Evolutionary conservation across 208 protist genomes (phyloP).

Genomic region (Balamuthia mandrillaris): DNA sequence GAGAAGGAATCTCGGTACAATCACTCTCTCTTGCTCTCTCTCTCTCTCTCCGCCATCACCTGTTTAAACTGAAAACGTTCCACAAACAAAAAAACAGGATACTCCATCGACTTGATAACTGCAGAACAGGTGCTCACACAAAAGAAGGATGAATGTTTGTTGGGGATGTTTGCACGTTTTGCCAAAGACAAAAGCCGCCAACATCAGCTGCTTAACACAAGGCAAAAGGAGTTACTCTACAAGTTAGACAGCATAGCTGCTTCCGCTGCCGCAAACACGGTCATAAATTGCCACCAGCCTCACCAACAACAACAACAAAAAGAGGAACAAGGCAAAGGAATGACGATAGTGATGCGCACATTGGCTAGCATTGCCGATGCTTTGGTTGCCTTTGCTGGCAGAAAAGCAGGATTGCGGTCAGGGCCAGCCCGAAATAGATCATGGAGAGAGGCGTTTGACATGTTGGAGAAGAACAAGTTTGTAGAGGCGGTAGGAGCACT

Average conservation of each 20-base stretch:
- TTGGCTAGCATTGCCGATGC: background rate
- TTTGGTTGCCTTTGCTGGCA: background rate
- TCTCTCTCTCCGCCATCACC: background rate
- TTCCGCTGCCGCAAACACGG: no score
- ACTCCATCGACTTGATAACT: background rate
- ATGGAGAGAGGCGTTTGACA: conserved; percentile 22
- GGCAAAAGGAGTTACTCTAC: no score
- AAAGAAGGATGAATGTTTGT: no score
- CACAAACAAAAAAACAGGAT: background rate
- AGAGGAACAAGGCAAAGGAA: no score
- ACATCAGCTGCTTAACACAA: no score
- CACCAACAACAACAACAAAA: no score
- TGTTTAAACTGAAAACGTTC: background rate
- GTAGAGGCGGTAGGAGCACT: background rate
- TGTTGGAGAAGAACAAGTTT: background rate
- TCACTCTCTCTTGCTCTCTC: background rate
- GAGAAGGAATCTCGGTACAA: background rate
- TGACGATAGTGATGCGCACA: background rate
- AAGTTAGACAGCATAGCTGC: no score
- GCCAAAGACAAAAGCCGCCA: no score
- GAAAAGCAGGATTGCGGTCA: conserved; percentile 21
- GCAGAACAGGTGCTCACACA: background rate
- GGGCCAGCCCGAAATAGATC: conserved; percentile 24
- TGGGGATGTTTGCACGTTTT: no score
- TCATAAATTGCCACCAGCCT: no score